These are phyloP conservation scores for Wallacemonas collosoma DNA, from an alignment of 208 protist genomes.

Conservation along the genomic window DNA sequence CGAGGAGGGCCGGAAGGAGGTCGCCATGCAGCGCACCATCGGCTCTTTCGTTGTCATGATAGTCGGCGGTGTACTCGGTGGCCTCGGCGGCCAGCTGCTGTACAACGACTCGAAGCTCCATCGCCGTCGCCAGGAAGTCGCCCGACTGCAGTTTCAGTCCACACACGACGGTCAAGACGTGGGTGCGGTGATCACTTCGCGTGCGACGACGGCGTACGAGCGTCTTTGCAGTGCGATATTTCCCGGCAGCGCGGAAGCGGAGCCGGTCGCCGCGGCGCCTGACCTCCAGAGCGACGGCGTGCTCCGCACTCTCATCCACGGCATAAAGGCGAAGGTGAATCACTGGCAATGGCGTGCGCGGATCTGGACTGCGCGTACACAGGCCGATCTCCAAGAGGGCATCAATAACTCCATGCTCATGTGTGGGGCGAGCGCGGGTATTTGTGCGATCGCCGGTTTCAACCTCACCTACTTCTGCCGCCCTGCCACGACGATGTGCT, in stretches of 20 bases:
- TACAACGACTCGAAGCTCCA: constrained; percentile 49
- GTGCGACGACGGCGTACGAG: neutral
- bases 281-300: neutral
- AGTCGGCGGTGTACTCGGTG: constrained; percentile 48
- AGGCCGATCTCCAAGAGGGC: constrained; percentile 33
- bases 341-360: constrained; percentile 4
- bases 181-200: neutral
- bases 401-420: constrained; percentile 45
- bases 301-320: neutral
- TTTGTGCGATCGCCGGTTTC: constrained; percentile 61
- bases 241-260: neutral
- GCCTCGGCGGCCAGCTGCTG: constrained; percentile 59
- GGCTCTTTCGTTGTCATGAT: constrained; percentile 54
- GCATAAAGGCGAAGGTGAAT: constrained; percentile 1
- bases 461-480: constrained; percentile 48
- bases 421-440: constrained; percentile 61
- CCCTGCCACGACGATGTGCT: constrained; percentile 28
- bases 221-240: neutral
- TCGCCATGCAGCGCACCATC: constrained; percentile 22
- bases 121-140: neutral
- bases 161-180: constrained; percentile 14
- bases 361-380: constrained; percentile 23
- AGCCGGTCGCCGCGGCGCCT: neutral
- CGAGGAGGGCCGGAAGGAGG: constrained; percentile 21
- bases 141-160: constrained; percentile 9